Conservation (phyloP, 2,329 filamentous ascomycete genomes). For the Beauveria varroae region DNA sequence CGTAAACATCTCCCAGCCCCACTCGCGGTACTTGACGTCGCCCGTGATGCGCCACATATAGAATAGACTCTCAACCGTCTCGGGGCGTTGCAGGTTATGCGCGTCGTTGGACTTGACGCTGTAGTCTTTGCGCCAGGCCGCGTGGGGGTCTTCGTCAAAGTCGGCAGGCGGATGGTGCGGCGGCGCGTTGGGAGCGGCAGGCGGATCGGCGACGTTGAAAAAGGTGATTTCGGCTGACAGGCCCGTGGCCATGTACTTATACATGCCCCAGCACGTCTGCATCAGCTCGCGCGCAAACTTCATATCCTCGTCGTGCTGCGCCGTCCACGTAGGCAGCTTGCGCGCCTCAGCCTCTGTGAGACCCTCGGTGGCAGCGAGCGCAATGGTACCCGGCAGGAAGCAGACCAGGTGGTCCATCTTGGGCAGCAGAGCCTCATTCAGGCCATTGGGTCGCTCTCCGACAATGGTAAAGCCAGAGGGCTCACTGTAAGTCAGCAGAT, state of each 20-base stretch:
- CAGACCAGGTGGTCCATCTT: constrained; percentile 99
- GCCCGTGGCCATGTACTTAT: constrained; percentile 80
- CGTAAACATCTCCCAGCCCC: constrained; percentile 99
- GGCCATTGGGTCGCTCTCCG: constrained; percentile 72
- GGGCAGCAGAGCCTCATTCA: constrained; percentile 58
- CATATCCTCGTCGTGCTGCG: constrained; percentile 80
- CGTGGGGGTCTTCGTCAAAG: constrained; percentile 45
- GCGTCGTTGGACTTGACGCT: constrained; percentile 71
- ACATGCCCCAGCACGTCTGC: constrained; percentile 98
- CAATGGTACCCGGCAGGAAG: constrained; percentile 95
- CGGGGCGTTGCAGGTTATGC: constrained; percentile 91
- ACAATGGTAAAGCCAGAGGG: constrained; percentile 79
- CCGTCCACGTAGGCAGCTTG: constrained; percentile 64
- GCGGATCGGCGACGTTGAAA: constrained; percentile 68
- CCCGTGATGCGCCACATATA: constrained; percentile 99
- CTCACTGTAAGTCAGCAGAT: constrained; percentile 83
- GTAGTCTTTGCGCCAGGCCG: constrained; percentile 70
- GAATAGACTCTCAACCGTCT: constrained; percentile 93
- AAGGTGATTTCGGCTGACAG: constrained; percentile 93
- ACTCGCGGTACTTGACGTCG: constrained; percentile 80
- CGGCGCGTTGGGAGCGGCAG: constrained; percentile 49
- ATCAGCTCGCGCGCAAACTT: constrained; percentile 80
- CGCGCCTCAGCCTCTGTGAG: constrained; percentile 67
- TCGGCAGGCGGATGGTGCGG: constrained; percentile 39
- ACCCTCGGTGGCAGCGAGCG: constrained; percentile 77